Base-by-base conservation (phyloP, 1,284 basidiomycete species). In the Microbotryum saponariae region DNA sequence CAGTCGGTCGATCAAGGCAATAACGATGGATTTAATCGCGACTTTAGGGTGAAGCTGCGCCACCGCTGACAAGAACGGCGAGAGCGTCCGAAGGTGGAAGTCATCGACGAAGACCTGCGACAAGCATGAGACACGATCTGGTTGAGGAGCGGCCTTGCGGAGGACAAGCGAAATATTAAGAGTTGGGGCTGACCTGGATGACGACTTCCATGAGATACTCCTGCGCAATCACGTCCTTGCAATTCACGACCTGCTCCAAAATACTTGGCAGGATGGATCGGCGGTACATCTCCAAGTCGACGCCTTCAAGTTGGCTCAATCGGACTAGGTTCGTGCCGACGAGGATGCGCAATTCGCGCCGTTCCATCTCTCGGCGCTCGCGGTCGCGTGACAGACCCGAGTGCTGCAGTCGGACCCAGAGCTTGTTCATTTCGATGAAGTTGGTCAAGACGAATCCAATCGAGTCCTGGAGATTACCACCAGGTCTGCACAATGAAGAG, bases 381-480 rank as follows among this genome's bases (percentile, higher is more conserved):
- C 91, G 84, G 75, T 97, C 92, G 51, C 91, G 83, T 7, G 91
- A 93, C 74, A 94, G 91, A 0, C 92, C 93, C 74, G 93, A 89
- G 72, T 97, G 92, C 75, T 97, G 93, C 25, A 97, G 80, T 50
- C 92, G 85, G 2, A 97, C 93, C 92, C 92, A 97, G 31, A 97
- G 85, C 76, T 96, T 97, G 82, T 96, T 97, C 92, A 96, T 97
- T 75, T 97, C 92, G 74, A 97, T 91, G 73, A 96, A 96, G 77
- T 97, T 96, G 66, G 91, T 94, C 62, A 97, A 82, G 29, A 96
- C 91, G 74, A 96, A 97, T 3, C 83, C 84, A 67, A 90, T 92
- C 2, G 91, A 94, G 76, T 97, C 92, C 76, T 91, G 85, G 3
- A 97, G 80, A 73, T 91, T 90, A 53, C 92, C 92, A 50, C 78